phyloP scores from a whole-genome alignment of 139 green algal species.

The Picochlorum sp. region DNA sequence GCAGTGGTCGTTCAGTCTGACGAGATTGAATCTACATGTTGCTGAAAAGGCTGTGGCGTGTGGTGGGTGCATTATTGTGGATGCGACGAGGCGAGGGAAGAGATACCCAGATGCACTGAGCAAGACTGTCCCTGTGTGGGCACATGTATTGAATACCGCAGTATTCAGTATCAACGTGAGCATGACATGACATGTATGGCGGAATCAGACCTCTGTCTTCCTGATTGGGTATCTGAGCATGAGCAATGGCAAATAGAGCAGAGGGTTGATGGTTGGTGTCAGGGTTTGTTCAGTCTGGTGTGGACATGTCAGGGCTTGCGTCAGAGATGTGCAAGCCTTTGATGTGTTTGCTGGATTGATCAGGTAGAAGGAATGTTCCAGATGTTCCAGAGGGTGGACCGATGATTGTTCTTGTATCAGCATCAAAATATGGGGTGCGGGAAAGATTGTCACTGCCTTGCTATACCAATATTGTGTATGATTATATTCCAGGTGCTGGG shows the following conservation, averaged over 20 bases:
- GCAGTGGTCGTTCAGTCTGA: constrained; percentile 78
- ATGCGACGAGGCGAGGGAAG: constrained; percentile 86
- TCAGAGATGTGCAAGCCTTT: constrained; percentile 72
- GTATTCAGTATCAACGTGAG: constrained; percentile 20
- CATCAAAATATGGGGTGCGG: constrained; percentile 60
- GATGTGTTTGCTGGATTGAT: constrained; percentile 79
- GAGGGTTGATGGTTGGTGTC: constrained; percentile 64
- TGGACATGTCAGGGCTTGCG: constrained; percentile 23
- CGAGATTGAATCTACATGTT: constrained; percentile 80
- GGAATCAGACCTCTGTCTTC: constrained; percentile 60
- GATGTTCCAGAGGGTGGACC: constrained; percentile 7
- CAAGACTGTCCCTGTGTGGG: constrained; percentile 95
- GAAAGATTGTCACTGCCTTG: no score
- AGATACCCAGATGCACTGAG: constrained; percentile 80
- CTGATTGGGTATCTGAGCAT: constrained; percentile 65
- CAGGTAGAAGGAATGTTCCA: constrained; percentile 25
- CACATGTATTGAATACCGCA: constrained; percentile 73
- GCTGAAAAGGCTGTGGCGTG: constrained; percentile 37
- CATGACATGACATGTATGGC: not conserved
- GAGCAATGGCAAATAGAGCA: constrained; percentile 64
- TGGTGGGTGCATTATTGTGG: constrained; percentile 74
- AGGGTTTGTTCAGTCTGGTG: constrained; percentile 46
- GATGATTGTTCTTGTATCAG: constrained; percentile 26
- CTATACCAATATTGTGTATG: constrained; percentile 17
- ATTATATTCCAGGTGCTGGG: constrained; percentile 78